Percentiles rank a stretch among this genome's conserved stretches.
Conservation (phyloP, 306 rosid genomes). For the Lathyrus aphaca region DNA sequence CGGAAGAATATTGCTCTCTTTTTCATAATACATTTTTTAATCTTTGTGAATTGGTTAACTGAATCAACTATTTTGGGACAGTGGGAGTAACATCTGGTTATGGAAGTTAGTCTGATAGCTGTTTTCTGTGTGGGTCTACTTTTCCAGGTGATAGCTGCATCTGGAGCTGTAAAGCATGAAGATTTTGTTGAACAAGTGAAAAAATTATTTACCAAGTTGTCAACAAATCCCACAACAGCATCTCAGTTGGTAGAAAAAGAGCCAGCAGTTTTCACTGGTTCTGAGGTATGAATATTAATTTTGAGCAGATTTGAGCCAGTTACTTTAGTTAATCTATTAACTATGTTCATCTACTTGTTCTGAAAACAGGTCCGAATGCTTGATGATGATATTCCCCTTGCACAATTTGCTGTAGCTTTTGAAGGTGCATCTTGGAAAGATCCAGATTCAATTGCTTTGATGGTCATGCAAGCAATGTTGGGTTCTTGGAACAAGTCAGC, state of each 20-base stretch:
- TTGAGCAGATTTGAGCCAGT: conserved; percentile 9
- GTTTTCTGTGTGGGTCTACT: conserved; percentile 22
- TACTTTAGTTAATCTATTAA: background rate
- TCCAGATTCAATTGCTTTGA: conserved; percentile 89
- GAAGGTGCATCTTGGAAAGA: conserved; percentile 97
- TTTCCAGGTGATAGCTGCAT: conserved; percentile 77
- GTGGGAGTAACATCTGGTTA: background rate
- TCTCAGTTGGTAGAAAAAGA: conserved; percentile 78
- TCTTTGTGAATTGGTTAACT: too few relatives aligned
- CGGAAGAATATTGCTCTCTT: too few relatives aligned
- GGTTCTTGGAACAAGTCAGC: conserved; percentile 94
- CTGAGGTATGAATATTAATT: conserved; percentile 66
- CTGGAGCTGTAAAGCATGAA: conserved; percentile 91
- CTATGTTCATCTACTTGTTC: conserved; percentile 16
- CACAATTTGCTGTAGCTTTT: conserved; percentile 94
- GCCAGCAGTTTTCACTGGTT: conserved; percentile 89
- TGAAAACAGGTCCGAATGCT: conserved; percentile 81
- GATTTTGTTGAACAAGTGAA: conserved; percentile 73
- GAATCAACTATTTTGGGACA: too few relatives aligned
- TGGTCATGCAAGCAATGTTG: conserved; percentile 99
- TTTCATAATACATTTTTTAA: too few relatives aligned
- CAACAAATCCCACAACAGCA: conserved; percentile 79
- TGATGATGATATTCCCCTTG: conserved; percentile 83
- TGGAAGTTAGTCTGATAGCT: background rate
- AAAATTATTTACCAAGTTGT: conserved; percentile 71